phyloP scores from a whole-genome alignment of 371 early-diverging fungal genomes.

The Blyttiomyces sp. region DNA sequence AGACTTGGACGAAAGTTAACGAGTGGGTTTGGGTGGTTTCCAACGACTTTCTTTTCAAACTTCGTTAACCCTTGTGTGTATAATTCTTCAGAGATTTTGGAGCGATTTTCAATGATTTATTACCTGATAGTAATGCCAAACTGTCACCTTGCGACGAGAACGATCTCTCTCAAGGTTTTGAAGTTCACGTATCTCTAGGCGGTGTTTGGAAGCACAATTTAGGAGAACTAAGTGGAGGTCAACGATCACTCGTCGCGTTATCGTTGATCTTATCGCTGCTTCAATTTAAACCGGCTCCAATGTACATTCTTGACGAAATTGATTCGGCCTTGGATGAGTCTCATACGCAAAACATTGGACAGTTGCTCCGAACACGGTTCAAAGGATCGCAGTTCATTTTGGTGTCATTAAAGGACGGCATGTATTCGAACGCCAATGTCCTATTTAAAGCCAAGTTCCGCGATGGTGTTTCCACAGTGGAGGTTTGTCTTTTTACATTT shows the following conservation, averaged over 20 bases:
- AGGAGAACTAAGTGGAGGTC: conserved; percentile 98
- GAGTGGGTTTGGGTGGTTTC: background rate
- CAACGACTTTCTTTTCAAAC: background rate
- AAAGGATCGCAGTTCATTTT: conserved; percentile 98
- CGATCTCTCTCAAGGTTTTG: conserved; percentile 82
- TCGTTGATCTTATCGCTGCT: conserved; percentile 96
- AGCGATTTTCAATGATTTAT: conserved; percentile 87
- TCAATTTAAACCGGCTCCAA: conserved; percentile 98
- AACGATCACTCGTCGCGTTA: conserved; percentile 93
- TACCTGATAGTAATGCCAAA: conserved; percentile 88
- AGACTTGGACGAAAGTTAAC: conserved; percentile 73
- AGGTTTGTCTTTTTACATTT: too few relatives aligned
- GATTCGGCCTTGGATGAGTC: conserved; percentile 99
- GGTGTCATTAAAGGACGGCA: conserved; percentile 99
- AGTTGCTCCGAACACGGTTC: conserved; percentile 92
- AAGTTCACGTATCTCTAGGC: conserved; percentile 94
- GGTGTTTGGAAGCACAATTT: conserved; percentile 97
- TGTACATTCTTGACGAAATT: conserved; percentile 99
- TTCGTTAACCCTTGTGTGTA: too few relatives aligned
- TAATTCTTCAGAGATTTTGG: conserved; percentile 89
- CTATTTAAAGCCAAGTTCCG: conserved; percentile 93
- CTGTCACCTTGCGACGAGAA: conserved; percentile 81
- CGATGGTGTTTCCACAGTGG: conserved; percentile 96
- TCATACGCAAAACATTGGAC: conserved; percentile 99
- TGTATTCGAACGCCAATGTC: conserved; percentile 99